phyloP scores from a whole-genome alignment of 306 rosid genomes.

The Styphnolobium japonicum region DNA sequence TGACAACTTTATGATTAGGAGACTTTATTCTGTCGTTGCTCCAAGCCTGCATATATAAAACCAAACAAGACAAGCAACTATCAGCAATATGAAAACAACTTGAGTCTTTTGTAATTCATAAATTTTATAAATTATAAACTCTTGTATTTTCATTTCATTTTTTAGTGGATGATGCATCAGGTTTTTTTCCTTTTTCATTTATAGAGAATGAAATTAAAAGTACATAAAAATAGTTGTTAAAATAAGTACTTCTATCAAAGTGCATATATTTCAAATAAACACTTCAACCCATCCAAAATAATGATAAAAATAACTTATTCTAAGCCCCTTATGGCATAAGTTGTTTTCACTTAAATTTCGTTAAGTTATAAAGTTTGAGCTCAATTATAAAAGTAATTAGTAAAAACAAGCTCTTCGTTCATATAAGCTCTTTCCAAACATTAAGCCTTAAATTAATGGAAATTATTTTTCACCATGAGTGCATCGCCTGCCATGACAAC shows the following conservation, averaged over 20 bases:
- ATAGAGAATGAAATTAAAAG: too few species aligned
- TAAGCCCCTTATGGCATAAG: too few species aligned
- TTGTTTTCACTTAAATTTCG: too few species aligned
- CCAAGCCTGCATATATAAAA: conserved; percentile 57
- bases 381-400: not conserved
- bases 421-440: not conserved
- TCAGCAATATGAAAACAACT: not conserved
- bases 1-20: conserved; percentile 61
- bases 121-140: not conserved
- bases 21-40: conserved; percentile 74
- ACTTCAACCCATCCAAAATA: not conserved
- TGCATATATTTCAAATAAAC: not conserved
- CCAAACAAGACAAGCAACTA: not conserved
- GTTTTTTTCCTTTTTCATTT: not conserved
- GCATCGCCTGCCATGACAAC: conserved; percentile 80
- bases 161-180: not conserved
- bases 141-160: not conserved
- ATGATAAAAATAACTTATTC: too few species aligned
- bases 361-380: not conserved
- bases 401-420: not conserved
- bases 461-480: conserved; percentile 43
- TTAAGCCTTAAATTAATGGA: not conserved
- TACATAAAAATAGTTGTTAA: too few species aligned
- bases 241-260: too few species aligned
- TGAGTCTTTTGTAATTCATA: not conserved